Conservation (phyloP, 2,329 filamentous ascomycete genomes). For the Erysiphe neolycopersici region DNA sequence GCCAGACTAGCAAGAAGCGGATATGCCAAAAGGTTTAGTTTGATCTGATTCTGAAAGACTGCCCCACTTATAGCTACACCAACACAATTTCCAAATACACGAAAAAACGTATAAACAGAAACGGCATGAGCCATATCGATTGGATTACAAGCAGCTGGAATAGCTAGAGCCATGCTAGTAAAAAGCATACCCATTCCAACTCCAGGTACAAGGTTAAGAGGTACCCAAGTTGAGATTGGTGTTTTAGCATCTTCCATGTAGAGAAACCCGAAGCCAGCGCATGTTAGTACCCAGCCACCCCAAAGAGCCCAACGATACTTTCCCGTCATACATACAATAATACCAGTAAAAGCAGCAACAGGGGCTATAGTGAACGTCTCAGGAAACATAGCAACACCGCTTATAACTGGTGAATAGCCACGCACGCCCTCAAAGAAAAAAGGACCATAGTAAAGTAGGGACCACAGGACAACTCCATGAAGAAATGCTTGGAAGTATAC, state of each 20-base stretch:
- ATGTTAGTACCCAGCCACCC: slow-evolving; percentile 29
- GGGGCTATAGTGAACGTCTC: slow-evolving; percentile 35
- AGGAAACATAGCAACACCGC: slow-evolving; percentile 27
- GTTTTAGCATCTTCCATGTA: slow-evolving; percentile 2
- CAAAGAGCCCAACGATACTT: slow-evolving; percentile 25
- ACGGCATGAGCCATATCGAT: slow-evolving; percentile 31
- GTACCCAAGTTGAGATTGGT: slow-evolving; percentile 1
- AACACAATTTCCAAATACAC: slow-evolving; percentile 35
- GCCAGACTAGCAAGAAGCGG: not conserved
- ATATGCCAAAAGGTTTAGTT: not conserved
- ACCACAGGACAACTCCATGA: slow-evolving; percentile 29
- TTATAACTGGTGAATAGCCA: slow-evolving; percentile 21
- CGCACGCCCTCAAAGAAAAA: slow-evolving; percentile 23
- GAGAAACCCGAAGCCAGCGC: slow-evolving; percentile 25
- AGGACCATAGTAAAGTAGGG: slow-evolving; percentile 24
- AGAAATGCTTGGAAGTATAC: slow-evolving; percentile 18
- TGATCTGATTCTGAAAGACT: slow-evolving; percentile 33
- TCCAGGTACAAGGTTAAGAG: slow-evolving; percentile 3
- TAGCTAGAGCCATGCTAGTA: slow-evolving; percentile 26
- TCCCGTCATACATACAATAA: slow-evolving; percentile 10
- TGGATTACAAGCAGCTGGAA: slow-evolving; percentile 13
- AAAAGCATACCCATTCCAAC: slow-evolving; percentile 15
- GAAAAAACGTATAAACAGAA: slow-evolving; percentile 39
- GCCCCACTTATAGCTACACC: slow-evolving; percentile 40
- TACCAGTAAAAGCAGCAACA: slow-evolving; percentile 25